These are phyloP conservation scores for Ophiostoma triangulosporum DNA, from an alignment of 2,329 filamentous ascomycete genomes.

Conservation along the genomic window DNA sequence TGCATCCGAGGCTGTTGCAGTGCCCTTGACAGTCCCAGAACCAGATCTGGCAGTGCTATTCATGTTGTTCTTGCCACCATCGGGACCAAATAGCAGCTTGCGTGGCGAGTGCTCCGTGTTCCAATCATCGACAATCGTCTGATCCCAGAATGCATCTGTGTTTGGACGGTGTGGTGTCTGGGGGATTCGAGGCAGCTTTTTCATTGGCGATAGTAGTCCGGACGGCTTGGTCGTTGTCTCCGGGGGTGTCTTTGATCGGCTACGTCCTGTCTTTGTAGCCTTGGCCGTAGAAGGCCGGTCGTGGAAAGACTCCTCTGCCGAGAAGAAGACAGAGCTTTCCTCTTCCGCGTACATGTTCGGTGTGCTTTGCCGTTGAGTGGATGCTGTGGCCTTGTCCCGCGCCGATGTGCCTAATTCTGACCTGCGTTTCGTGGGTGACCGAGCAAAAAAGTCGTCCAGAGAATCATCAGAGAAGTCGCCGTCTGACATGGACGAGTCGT, in stretches of 20 bases:
- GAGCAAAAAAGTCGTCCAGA: conserved; percentile 3
- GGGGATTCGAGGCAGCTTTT: conserved; percentile 31
- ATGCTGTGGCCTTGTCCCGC: background rate
- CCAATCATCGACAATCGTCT: conserved; percentile 47
- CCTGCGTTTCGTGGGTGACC: background rate
- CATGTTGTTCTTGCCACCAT: conserved; percentile 5
- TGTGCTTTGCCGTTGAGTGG: background rate
- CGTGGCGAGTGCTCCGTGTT: conserved; percentile 40
- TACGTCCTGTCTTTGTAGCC: background rate
- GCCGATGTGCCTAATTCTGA: background rate
- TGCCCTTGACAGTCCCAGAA: background rate
- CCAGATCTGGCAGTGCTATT: background rate
- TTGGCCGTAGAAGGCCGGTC: background rate
- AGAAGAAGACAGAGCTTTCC: conserved; percentile 12
- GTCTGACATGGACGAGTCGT: conserved; percentile 1
- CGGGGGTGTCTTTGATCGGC: conserved; percentile 13
- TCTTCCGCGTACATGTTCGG: conserved; percentile 1
- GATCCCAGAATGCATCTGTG: conserved; percentile 46
- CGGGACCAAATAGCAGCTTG: conserved; percentile 19
- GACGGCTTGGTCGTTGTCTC: conserved; percentile 9
- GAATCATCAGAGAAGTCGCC: conserved; percentile 1
- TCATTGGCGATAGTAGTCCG: conserved; percentile 21
- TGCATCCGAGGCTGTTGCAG: background rate
- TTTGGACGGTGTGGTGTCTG: conserved; percentile 38
- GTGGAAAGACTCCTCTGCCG: conserved; percentile 9